Evolutionary conservation across 1,139 yeast species (phyloP).

Genomic region (Yarrowia galli): DNA sequence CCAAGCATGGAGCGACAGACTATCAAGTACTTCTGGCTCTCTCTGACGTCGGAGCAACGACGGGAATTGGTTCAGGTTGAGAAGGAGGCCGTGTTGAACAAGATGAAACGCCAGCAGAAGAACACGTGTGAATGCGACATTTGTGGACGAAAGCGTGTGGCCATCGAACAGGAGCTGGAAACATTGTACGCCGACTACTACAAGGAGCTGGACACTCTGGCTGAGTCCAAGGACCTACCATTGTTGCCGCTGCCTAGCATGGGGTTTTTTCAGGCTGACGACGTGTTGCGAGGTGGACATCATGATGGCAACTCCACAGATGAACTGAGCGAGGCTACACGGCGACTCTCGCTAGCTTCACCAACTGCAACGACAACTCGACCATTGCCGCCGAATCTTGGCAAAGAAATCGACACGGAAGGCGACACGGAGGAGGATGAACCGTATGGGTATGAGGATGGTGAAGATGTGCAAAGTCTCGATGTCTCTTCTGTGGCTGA

Average conservation of each 20-base stretch:
- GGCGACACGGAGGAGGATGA: conserved; percentile 42
- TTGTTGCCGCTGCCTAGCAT: conserved; percentile 24
- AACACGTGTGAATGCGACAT: conserved; percentile 73
- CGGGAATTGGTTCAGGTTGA: conserved; percentile 70
- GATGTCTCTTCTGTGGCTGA: conserved; percentile 73
- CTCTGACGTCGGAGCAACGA: conserved; percentile 66
- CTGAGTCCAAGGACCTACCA: conserved; percentile 41
- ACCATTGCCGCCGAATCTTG: conserved; percentile 19
- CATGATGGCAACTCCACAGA: neutral
- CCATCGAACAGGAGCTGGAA: conserved; percentile 82
- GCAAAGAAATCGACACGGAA: conserved; percentile 24
- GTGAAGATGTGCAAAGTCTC: conserved; percentile 51
- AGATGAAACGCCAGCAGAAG: conserved; percentile 65
- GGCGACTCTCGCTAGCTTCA: neutral
- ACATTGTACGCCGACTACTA: conserved; percentile 68
- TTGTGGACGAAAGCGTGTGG: conserved; percentile 77
- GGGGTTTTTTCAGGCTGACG: conserved; percentile 36
- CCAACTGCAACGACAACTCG: conserved; percentile 4
- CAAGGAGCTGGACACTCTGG: conserved; percentile 51
- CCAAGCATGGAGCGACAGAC: conserved; percentile 66
- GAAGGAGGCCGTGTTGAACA: conserved; percentile 70
- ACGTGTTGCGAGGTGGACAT: conserved; percentile 40
- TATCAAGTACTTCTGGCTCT: conserved; percentile 73
- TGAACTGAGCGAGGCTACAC: neutral
- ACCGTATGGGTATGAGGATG: conserved; percentile 50